Percentiles rank a stretch among this genome's conserved stretches.
Conservation (phyloP, 2,329 filamentous ascomycete genomes). For the Alternaria sp. region DNA sequence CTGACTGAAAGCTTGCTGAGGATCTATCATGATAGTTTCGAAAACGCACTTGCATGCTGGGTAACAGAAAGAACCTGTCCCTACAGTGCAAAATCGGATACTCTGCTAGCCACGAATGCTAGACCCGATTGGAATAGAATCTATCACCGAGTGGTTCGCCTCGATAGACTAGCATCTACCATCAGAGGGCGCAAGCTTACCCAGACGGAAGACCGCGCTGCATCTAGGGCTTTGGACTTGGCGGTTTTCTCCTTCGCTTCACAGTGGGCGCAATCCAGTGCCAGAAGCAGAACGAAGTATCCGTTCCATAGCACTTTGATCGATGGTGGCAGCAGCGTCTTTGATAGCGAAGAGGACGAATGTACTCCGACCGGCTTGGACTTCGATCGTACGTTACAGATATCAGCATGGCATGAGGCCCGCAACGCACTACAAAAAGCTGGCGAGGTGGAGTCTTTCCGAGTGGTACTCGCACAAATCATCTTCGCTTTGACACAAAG, state of each 20-base stretch:
- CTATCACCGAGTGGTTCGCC: constrained; percentile 59
- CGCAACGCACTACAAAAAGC: constrained; percentile 51
- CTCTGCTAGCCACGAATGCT: constrained; percentile 42
- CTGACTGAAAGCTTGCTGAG: constrained; percentile 58
- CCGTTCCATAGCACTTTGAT: constrained; percentile 33
- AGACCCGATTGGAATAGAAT: constrained; percentile 61
- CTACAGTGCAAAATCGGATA: constrained; percentile 51
- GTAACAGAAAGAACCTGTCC: constrained; percentile 64
- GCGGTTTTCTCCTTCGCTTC: constrained; percentile 64
- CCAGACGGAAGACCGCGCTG: constrained; percentile 55
- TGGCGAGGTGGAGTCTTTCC: constrained; percentile 56
- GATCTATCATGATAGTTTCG: constrained; percentile 65
- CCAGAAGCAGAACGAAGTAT: constrained; percentile 40
- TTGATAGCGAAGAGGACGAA: constrained; percentile 13
- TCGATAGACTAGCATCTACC: constrained; percentile 57
- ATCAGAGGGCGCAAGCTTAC: constrained; percentile 55
- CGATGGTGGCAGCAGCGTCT: constrained; percentile 18
- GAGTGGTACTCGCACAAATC: constrained; percentile 56
- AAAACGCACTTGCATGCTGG: constrained; percentile 64
- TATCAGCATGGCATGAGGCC: constrained; percentile 56
- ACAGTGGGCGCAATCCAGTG: constrained; percentile 56
- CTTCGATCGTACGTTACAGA: constrained; percentile 52
- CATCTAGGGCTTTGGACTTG: constrained; percentile 58
- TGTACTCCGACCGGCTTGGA: constrained; percentile 14
- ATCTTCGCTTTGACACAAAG: constrained; percentile 58